phyloP scores from a whole-genome alignment of 257 asterid genomes.

The Solanum dulcamara region DNA sequence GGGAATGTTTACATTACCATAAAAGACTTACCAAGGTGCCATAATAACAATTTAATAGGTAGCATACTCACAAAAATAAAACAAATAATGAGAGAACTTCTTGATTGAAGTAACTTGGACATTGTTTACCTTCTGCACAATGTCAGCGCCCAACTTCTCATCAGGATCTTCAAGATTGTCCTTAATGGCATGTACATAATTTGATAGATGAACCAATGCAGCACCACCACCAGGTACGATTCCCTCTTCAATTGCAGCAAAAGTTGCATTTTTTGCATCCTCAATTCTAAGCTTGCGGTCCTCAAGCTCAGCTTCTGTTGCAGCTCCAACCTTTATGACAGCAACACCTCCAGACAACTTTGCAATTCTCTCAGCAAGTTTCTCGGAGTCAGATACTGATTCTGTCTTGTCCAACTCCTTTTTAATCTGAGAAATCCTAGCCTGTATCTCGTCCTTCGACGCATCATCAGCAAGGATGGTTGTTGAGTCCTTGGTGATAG shows the following conservation, averaged over 20 bases:
- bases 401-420: slow-evolving; percentile 22
- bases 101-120: not conserved
- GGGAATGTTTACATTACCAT: not conserved
- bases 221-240: slow-evolving; percentile 76
- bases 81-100: not conserved
- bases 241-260: slow-evolving; percentile 74
- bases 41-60: not conserved
- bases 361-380: slow-evolving; percentile 32
- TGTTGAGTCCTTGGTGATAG: slow-evolving; percentile 27
- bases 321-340: slow-evolving; percentile 43
- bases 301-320: slow-evolving; percentile 37
- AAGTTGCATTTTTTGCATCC: slow-evolving; percentile 41
- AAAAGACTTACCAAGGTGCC: not conserved
- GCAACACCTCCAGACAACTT: slow-evolving; percentile 49
- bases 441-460: slow-evolving; percentile 24
- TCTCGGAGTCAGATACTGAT: slow-evolving; percentile 16
- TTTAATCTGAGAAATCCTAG: slow-evolving; percentile 24
- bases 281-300: slow-evolving; percentile 35
- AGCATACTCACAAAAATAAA: not conserved
- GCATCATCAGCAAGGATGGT: slow-evolving; percentile 32
- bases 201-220: slow-evolving; percentile 47
- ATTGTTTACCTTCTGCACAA: slow-evolving; percentile 23
- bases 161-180: slow-evolving; percentile 34
- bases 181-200: slow-evolving; percentile 39
- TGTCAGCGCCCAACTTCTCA: slow-evolving; percentile 6